Conservation (phyloP, 306 rosid species). For the Castanospermum australe region DNA sequence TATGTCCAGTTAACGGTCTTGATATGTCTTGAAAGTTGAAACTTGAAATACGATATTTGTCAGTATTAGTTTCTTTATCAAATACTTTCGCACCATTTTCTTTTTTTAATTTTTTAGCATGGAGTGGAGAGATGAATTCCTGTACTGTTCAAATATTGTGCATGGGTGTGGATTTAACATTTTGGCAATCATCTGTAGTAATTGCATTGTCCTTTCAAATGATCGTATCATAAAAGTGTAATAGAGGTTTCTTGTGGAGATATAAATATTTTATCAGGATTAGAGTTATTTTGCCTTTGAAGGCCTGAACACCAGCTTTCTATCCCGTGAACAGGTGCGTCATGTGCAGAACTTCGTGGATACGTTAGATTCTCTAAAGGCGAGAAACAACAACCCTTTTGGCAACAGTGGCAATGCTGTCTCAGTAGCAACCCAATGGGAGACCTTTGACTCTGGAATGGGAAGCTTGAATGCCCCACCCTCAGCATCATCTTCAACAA, state of each 20-base stretch:
- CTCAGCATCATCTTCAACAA: constrained; percentile 46
- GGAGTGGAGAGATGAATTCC: not conserved
- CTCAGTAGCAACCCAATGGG: constrained; percentile 68
- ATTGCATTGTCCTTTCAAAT: not conserved
- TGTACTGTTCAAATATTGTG: not conserved
- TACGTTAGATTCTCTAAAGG: constrained; percentile 58
- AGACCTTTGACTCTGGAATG: constrained; percentile 64
- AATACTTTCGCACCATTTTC: not conserved
- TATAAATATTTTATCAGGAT: not conserved
- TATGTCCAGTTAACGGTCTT: not conserved
- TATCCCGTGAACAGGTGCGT: constrained; percentile 52
- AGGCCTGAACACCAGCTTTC: constrained; percentile 16
- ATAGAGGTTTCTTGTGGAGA: not conserved
- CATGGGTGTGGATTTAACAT: not conserved
- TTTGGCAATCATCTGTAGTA: not conserved
- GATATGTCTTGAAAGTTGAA: constrained; percentile 1
- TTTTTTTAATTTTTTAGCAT: not conserved
- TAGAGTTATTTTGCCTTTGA: not conserved
- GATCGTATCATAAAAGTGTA: not conserved
- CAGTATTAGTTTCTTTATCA: not conserved
- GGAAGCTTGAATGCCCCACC: constrained; percentile 67
- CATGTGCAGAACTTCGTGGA: constrained; percentile 80
- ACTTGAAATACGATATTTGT: not conserved
- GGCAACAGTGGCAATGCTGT: constrained; percentile 48
- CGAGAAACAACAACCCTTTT: constrained; percentile 52